phyloP scores from a whole-genome alignment of 208 protist genomes.

The Trypanosoma boissoni region DNA sequence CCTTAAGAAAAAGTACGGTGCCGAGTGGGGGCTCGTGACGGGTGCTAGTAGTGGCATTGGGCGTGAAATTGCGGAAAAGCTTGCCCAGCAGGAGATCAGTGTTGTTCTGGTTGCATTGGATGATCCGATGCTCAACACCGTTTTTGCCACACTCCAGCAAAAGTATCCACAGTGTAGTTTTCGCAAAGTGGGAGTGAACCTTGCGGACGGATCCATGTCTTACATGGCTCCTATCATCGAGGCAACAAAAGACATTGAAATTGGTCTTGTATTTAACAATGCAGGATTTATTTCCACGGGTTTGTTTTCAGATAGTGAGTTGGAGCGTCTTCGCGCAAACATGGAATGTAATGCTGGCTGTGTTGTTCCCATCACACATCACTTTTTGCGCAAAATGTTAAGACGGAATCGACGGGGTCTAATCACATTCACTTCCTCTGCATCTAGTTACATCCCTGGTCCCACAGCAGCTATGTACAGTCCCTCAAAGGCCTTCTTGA shows the following conservation, averaged over 20 bases:
- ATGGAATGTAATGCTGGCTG: slow-evolving; percentile 91
- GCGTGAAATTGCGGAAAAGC: slow-evolving; percentile 90
- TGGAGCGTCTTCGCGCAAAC: slow-evolving; percentile 77
- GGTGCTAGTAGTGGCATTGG: slow-evolving; percentile 95
- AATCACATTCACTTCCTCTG: slow-evolving; percentile 89
- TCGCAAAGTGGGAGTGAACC: slow-evolving; percentile 85
- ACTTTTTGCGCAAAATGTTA: slow-evolving; percentile 89
- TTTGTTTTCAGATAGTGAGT: slow-evolving; percentile 84
- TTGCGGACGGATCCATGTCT: slow-evolving; percentile 62
- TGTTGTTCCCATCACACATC: slow-evolving; percentile 83
- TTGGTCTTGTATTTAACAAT: slow-evolving; percentile 92
- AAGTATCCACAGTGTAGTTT: slow-evolving; percentile 75
- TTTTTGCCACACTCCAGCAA: slow-evolving; percentile 74
- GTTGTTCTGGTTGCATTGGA: slow-evolving; percentile 90
- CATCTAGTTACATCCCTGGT: slow-evolving; percentile 74
- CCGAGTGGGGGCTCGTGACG: slow-evolving; percentile 91
- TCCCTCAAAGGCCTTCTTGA: slow-evolving; percentile 91
- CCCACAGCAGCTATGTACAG: slow-evolving; percentile 90
- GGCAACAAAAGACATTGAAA: slow-evolving; percentile 65
- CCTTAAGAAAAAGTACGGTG: slow-evolving; percentile 74
- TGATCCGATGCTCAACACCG: slow-evolving; percentile 78
- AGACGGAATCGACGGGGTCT: slow-evolving; percentile 61
- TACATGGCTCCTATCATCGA: slow-evolving; percentile 74
- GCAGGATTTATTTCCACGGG: slow-evolving; percentile 93
- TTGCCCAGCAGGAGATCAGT: slow-evolving; percentile 90